These are phyloP conservation scores for Xylariaceae sp. DNA, from an alignment of 2,329 filamentous ascomycete genomes.

Conservation along the genomic window DNA sequence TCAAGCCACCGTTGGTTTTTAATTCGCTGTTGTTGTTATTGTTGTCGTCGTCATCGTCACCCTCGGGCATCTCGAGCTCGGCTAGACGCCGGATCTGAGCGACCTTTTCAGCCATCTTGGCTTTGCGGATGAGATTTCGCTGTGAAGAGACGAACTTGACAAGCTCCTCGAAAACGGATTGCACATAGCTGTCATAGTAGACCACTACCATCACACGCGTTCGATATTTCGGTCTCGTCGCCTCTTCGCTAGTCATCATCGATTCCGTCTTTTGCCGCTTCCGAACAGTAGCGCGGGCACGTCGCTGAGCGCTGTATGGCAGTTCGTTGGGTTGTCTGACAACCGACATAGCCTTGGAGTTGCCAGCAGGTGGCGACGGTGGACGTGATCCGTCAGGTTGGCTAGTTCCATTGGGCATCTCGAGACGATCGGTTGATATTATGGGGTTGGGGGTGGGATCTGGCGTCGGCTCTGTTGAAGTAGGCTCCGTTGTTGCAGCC, in stretches of 20 bases:
- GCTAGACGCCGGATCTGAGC: slow-evolving; percentile 58
- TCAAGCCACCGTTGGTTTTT: slow-evolving; percentile 22
- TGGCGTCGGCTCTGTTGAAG: slow-evolving; percentile 10
- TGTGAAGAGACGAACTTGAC: slow-evolving; percentile 77
- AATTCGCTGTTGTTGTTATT: slow-evolving; percentile 30
- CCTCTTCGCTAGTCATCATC: slow-evolving; percentile 42
- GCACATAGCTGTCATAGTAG: slow-evolving; percentile 87
- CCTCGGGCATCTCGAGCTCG: slow-evolving; percentile 52
- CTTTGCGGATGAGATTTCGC: slow-evolving; percentile 79
- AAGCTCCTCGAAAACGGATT: slow-evolving; percentile 74
- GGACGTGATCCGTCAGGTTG: slow-evolving; percentile 22
- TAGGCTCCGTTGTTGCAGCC: slow-evolving; percentile 10
- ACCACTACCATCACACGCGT: slow-evolving; percentile 74
- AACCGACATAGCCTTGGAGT: slow-evolving; percentile 32
- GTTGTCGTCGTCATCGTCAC: slow-evolving; percentile 35
- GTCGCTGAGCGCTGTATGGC: slow-evolving; percentile 40
- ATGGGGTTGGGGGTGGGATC: not conserved
- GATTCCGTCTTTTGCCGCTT: slow-evolving; percentile 49
- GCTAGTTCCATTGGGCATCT: slow-evolving; percentile 17
- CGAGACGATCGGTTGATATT: slow-evolving; percentile 1
- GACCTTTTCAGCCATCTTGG: slow-evolving; percentile 75
- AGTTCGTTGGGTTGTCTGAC: slow-evolving; percentile 41
- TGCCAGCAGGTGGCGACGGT: slow-evolving; percentile 31
- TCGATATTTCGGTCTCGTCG: slow-evolving; percentile 51
- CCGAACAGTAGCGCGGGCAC: slow-evolving; percentile 43